Base-by-base conservation (phyloP, 225 moss, liverwort and hornwort genomes). In the Neckera pumila region DNA sequence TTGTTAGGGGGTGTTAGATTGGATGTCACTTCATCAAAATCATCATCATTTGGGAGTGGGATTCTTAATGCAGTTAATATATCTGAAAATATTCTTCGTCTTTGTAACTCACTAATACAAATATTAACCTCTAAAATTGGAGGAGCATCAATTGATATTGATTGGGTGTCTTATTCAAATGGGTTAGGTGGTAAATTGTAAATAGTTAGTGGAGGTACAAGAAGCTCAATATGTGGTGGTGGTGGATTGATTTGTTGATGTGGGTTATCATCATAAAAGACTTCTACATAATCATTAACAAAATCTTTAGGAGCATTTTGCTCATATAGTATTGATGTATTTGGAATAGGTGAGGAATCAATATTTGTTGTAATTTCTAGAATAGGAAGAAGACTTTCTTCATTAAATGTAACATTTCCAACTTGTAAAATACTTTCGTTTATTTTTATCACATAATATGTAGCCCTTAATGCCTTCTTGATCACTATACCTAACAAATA, bases 301-400 rank as follows among this genome's bases (percentile, higher is more conserved):
- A 0, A 18, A 59, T 85, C 16, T n/a, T 22, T 22, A 33, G 0
- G 9, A 69, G 45, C 20, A 85, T 23, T 34, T 7, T 13, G 16
- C 2, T 9, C n/a, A 26, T 4, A 6, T n/a, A 5, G 28, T 59
- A 1, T 40, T 16, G 28, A 40, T 79, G 14, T 79, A 59, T 58
- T 58, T 40, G 11, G 23, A 77, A 28, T 79, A 62, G 47, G 36
- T 85, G 36, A 54, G 4, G 61, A 12, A 0, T 49, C 10, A 22
- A 0, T 63, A 72, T 23, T 57, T 59, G 3, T 3, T 72, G 31
- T 72, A 72, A 1, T 72, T 72, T 31, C 1, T 0, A 1, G 7
- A 40, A 5, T 11, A 12, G 3, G 7, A 84, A 72, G 16, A 43
- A 36, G 6, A 72, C 14, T 22, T 22, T 72, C 72, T 84, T 84